A percentile compares a stretch with the other conserved stretches of the same genome.
phyloP scores from a whole-genome alignment of 2,329 filamentous ascomycete genomes.

The Aspergillus carbonarius region DNA sequence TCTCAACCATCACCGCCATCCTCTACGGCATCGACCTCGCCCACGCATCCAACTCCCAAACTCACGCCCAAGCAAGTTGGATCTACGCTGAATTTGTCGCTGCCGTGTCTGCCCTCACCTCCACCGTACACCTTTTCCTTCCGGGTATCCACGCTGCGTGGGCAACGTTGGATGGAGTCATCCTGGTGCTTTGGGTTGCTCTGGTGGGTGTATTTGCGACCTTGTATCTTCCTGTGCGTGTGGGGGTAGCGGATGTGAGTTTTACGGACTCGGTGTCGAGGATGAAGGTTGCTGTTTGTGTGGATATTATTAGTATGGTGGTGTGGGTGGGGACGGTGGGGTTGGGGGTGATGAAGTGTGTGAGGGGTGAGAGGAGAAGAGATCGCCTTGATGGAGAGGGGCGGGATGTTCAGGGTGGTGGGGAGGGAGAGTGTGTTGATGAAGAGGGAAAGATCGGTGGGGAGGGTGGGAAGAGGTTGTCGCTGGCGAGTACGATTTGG shows the following conservation, averaged over 20 bases:
- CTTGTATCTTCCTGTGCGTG: not conserved
- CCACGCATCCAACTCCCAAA: slow-evolving; percentile 13
- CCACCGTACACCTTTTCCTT: slow-evolving; percentile 11
- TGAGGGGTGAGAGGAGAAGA: not conserved
- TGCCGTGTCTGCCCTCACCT: slow-evolving; percentile 14
- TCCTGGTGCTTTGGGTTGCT: slow-evolving; percentile 10
- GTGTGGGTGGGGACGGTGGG: slow-evolving; percentile 5
- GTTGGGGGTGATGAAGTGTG: slow-evolving; percentile 1
- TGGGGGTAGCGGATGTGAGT: not conserved
- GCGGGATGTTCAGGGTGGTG: no score
- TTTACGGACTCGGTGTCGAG: not conserved
- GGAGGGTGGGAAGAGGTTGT: no score
- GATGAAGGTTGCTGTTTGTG: slow-evolving; percentile 4
- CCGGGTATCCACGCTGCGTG: not conserved
- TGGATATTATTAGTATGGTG: slow-evolving; percentile 3
- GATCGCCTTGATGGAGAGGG: no score
- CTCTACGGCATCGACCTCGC: slow-evolving; percentile 22
- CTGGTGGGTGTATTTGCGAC: slow-evolving; percentile 7
- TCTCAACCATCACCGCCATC: slow-evolving; percentile 16
- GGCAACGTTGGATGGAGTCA: not conserved
- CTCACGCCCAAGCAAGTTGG: slow-evolving; percentile 14
- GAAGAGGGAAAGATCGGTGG: no score
- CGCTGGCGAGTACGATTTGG: no score
- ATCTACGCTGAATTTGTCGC: slow-evolving; percentile 21
- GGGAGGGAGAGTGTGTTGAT: no score